These are phyloP conservation scores for Eudorina sp. DNA, from an alignment of 139 green algal species.

Conservation along the genomic window DNA sequence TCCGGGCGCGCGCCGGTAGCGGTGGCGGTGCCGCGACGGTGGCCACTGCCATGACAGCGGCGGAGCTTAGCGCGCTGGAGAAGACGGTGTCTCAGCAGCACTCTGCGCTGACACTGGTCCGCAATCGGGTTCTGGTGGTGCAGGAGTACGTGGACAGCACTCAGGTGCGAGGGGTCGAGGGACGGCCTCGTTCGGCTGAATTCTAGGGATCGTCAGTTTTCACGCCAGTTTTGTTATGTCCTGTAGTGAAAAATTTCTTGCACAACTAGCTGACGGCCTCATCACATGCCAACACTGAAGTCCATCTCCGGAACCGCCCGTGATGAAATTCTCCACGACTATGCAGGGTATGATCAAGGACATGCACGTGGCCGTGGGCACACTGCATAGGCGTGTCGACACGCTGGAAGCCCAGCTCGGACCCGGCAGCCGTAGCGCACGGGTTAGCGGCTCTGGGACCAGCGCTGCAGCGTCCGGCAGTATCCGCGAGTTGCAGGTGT, in stretches of 20 bases:
- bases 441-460: neutral
- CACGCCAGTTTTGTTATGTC: too few species aligned
- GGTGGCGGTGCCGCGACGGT: neutral
- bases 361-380: conserved; percentile 53
- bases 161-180: too few species aligned
- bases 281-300: too few species aligned
- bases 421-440: neutral
- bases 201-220: too few species aligned
- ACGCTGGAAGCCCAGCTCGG: conserved; percentile 18
- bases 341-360: conserved; percentile 60
- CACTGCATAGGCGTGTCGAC: conserved; percentile 33
- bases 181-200: too few species aligned
- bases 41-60: neutral
- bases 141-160: conserved; percentile 63
- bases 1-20: neutral
- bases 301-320: too few species aligned
- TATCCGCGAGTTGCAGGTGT: conserved; percentile 4
- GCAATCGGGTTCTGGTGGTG: conserved; percentile 48
- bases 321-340: too few species aligned
- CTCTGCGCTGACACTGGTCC: conserved; percentile 38
- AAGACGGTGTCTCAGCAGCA: conserved; percentile 39
- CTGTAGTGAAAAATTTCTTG: too few species aligned
- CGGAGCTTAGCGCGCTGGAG: conserved; percentile 30
- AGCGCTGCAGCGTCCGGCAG: neutral
- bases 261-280: too few species aligned